A percentile compares a stretch with the other conserved stretches of the same genome.
Evolutionary conservation across 139 green algal species (phyloP).

Genomic region (Desmodesmus armatus): DNA sequence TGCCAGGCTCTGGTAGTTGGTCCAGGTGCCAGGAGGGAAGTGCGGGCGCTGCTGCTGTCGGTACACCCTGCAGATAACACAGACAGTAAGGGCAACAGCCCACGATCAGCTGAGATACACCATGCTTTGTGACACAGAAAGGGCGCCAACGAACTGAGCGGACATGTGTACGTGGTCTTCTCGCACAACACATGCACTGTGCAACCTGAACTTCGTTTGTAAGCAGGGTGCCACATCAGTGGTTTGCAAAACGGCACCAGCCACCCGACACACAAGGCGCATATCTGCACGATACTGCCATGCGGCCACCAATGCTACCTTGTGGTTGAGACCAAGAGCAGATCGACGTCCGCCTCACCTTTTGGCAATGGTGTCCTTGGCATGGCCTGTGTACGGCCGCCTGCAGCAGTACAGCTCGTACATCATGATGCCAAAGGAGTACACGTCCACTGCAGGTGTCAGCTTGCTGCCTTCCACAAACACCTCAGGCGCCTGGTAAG

Average conservation of each 20-base stretch:
- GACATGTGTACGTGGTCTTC: neutral
- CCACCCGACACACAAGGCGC: neutral
- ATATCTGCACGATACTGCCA: neutral
- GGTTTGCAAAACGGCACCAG: neutral
- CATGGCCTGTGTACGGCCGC: constrained; percentile 14
- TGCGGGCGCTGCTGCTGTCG: constrained; percentile 7
- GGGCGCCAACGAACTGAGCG: neutral
- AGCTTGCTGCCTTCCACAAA: constrained; percentile 32
- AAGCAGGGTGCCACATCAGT: neutral
- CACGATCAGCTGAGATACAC: neutral
- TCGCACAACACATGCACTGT: neutral
- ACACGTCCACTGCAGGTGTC: constrained; percentile 32
- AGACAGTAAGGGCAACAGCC: neutral
- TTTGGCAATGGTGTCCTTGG: constrained; percentile 3
- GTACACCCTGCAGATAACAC: constrained; percentile 14
- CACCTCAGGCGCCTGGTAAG: constrained; percentile 44
- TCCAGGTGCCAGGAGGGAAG: constrained; percentile 6
- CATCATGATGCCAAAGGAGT: constrained; percentile 49
- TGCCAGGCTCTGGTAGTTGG: neutral
- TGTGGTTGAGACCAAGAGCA: too few species aligned
- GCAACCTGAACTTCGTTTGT: neutral
- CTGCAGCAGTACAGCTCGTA: constrained; percentile 43
- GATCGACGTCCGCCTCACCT: neutral
- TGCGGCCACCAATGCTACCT: too few species aligned
- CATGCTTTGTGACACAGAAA: neutral